Base-by-base conservation (phyloP, 2,329 filamentous ascomycete species). In the Aaosphaeria pasadenensis region DNA sequence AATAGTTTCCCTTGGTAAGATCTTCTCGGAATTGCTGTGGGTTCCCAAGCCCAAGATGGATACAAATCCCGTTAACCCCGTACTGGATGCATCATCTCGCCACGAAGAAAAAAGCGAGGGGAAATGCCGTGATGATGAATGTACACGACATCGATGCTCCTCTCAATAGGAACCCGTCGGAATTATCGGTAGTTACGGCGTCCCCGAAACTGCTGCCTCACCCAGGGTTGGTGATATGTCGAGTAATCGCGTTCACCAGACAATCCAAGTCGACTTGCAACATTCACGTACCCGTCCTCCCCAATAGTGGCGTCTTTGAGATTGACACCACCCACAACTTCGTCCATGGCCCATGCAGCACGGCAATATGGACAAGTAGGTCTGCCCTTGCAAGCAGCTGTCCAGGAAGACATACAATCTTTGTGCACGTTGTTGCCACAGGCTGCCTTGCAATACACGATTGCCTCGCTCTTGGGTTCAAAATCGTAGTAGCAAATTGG, bases 121-220 rank as follows among this genome's bases (percentile, higher is more conserved):
- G 66, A 97, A 75, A 29, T 87, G 81, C 54, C 84, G 84, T 2
- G 85, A 86, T 39, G 94, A 69, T 6, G 84, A 82, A 7, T 75
- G 71, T 7, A 75, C 55, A 5, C 17, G 17, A 24, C 17, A 24
- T 24, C 17, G 17, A 24, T 24, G 17, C 17, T 24, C 17, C 17
- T 24, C 17, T 24, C 17, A 24, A 24, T 24, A 24, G 17, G 17
- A 24, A 24, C 17, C 17, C 17, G 17, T 24, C 17, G 17, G 17
- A 24, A 24, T 24, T 24, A 24, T 24, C 17, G 17, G 17, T 24
- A 24, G 2, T 24, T 24, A 24, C 17, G 17, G 17, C 17, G 17
- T 24, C 17, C 17, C 17, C 17, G 17, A 24, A 36, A 36, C n/a
- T 36, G 33, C 33, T 36, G 33, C 33, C 39, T 40, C 9, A 40